phyloP scores from a whole-genome alignment of 257 asterid species.

The Striga asiatica region DNA sequence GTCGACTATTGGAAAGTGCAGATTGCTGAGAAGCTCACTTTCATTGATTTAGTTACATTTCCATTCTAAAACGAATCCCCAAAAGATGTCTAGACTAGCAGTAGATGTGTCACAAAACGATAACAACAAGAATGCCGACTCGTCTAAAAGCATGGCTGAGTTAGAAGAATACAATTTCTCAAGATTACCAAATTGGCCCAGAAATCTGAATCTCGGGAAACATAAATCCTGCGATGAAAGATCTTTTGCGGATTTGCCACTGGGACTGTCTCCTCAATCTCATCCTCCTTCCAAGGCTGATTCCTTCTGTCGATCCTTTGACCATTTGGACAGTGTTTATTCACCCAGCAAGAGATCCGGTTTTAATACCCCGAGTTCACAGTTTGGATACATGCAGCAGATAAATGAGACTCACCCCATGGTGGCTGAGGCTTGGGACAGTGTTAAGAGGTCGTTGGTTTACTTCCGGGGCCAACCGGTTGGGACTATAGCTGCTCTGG shows the following conservation, averaged over 20 bases:
- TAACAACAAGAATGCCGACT: conserved; percentile 23
- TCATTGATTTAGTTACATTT: neutral
- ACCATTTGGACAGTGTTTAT: conserved; percentile 31
- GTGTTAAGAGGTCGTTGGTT: conserved; percentile 54
- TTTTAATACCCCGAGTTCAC: conserved; percentile 51
- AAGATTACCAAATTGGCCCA: conserved; percentile 31
- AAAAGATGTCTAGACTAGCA: conserved; percentile 34
- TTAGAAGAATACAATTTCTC: conserved; percentile 49
- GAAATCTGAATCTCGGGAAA: conserved; percentile 48
- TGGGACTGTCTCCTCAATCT: conserved; percentile 45
- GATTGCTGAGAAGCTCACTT: neutral
- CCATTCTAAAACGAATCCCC: too few relatives aligned
- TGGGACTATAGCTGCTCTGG: conserved; percentile 80
- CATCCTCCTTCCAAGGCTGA: conserved; percentile 49
- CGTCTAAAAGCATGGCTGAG: conserved; percentile 26
- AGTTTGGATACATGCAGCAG: conserved; percentile 16
- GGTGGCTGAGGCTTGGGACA: conserved; percentile 73
- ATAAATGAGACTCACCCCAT: conserved; percentile 42
- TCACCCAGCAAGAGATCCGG: conserved; percentile 52
- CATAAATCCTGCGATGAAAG: conserved; percentile 57
- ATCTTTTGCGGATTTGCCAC: conserved; percentile 40
- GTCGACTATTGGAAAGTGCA: too few relatives aligned
- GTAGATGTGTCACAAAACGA: conserved; percentile 31
- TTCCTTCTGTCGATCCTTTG: conserved; percentile 29
- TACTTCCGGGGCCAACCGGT: conserved; percentile 72